Base-by-base conservation (phyloP, 208 protist genomes). In the Naegleria lovaniensis region DNA sequence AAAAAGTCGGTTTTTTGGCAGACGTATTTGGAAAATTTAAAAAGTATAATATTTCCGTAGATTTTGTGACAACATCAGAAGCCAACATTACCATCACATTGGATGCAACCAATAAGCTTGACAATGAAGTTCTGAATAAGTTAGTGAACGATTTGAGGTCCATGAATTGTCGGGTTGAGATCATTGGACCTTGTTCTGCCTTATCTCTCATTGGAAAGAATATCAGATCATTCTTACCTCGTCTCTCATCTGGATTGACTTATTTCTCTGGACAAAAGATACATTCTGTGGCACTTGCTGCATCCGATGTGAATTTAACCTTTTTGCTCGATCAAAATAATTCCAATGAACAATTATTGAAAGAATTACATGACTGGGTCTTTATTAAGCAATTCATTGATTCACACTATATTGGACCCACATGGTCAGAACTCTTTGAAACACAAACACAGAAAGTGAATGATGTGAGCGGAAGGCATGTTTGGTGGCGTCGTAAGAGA, bases 1-100 rank as follows among this genome's bases (percentile, higher is more conserved):
- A 87, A 87, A 40, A 51, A 87, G 41, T 87, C 52, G 83, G 83
- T 87, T 87, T 87, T 39, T 87, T 87, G 83, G 40, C 29, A 13
- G 83, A 87, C 52, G 83, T 87, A 9, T 87, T 87, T n/a, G 7
- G 38, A 41, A 40, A 29, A 33, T 87, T 87, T 19, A 87, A 87
- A 51, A 87, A 51, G 41, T 52, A 87, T 87, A 87, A 87, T 33
- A 22, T 87, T 29, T 52, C 40, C 9, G 83, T 87, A 9, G 83
- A 87, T 51, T 87, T 51, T 87, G 83, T 87, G 0, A 87, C 83
- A 25, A 87, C 83, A 4, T 87, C 83, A 22, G 83, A 87, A 19
- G 83, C 83, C 36, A 87, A 87, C 38, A 38, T 87, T 51, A 87
- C 83, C 41, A 40, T 40, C 22, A 51, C 83, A 9, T 51, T 87